Evolutionary conservation across 495 filamentous ascomycete genomes (phyloP).

Genomic region (Xylaria nigripes): DNA sequence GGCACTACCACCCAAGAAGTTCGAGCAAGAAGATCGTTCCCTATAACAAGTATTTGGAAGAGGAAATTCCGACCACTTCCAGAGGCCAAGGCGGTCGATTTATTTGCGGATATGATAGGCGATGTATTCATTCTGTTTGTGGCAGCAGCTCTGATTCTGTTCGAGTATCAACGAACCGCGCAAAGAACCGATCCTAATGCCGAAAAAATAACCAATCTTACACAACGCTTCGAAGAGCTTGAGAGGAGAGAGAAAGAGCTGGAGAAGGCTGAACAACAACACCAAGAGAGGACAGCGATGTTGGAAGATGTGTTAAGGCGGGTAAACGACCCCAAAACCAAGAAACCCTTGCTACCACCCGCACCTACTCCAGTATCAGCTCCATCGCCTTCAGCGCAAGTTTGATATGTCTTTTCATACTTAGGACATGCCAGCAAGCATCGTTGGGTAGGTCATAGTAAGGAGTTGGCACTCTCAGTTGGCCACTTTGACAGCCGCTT

Average conservation of each 20-base stretch:
- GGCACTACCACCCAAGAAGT: slow-evolving; percentile 31
- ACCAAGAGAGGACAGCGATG: slow-evolving; percentile 49
- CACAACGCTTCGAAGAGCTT: slow-evolving; percentile 51
- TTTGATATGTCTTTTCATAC: neutral
- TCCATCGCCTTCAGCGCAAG: slow-evolving; percentile 8
- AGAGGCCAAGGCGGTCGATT: slow-evolving; percentile 89
- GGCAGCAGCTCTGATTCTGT: slow-evolving; percentile 68
- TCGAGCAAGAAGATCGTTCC: slow-evolving; percentile 25
- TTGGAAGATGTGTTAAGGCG: slow-evolving; percentile 61
- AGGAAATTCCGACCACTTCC: slow-evolving; percentile 62
- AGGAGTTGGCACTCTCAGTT: too few relatives aligned
- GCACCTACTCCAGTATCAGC: slow-evolving; percentile 7
- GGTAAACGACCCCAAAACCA: slow-evolving; percentile 46
- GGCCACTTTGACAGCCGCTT: too few relatives aligned
- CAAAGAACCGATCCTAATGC: slow-evolving; percentile 63
- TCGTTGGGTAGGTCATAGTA: neutral
- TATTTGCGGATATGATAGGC: slow-evolving; percentile 89
- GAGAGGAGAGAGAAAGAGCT: slow-evolving; percentile 54
- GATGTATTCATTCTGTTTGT: slow-evolving; percentile 84
- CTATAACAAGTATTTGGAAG: slow-evolving; percentile 40
- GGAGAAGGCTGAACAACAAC: slow-evolving; percentile 52
- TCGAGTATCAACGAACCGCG: slow-evolving; percentile 67
- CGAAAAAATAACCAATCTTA: slow-evolving; percentile 63
- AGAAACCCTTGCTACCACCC: slow-evolving; percentile 34
- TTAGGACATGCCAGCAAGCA: neutral